A percentile compares a stretch with the other conserved stretches of the same genome.
These are phyloP conservation scores for Salix purpurea DNA, from an alignment of 345 rosid genomes.

Conservation along the genomic window DNA sequence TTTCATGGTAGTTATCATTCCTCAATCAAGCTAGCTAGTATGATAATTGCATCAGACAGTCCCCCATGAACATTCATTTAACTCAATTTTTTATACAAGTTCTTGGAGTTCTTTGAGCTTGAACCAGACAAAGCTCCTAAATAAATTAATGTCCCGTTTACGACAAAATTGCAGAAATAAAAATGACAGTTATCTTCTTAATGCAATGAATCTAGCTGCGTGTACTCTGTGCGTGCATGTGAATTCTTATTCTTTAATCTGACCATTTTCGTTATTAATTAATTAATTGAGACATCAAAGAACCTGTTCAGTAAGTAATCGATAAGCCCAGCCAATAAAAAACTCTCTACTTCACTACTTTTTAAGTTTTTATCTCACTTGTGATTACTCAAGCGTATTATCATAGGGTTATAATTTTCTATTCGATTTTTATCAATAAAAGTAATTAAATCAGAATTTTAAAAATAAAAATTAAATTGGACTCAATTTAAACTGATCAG, in stretches of 20 bases:
- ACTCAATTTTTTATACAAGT: not conserved
- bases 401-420: no score
- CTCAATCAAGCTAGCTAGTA: constrained; percentile 26
- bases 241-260: constrained; percentile 6
- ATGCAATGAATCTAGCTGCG: constrained; percentile 41
- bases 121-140: constrained; percentile 34
- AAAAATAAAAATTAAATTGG: no score
- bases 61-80: not conserved
- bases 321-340: not conserved
- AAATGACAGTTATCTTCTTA: not conserved
- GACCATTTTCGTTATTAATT: not conserved
- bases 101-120: constrained; percentile 1
- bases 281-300: not conserved
- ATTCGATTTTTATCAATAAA: no score
- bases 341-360: no score
- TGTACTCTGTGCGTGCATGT: constrained; percentile 1
- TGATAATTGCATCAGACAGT: not conserved
- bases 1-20: constrained; percentile 4
- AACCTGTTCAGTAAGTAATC: not conserved
- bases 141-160: constrained; percentile 1
- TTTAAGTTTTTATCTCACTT: no score
- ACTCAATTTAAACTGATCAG: no score
- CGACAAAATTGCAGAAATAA: constrained; percentile 30
- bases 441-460: no score
- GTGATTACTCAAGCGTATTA: no score